Evolutionary conservation across 2,329 filamentous ascomycete genomes (phyloP).

Genomic region (Lizonia empirigonia): DNA sequence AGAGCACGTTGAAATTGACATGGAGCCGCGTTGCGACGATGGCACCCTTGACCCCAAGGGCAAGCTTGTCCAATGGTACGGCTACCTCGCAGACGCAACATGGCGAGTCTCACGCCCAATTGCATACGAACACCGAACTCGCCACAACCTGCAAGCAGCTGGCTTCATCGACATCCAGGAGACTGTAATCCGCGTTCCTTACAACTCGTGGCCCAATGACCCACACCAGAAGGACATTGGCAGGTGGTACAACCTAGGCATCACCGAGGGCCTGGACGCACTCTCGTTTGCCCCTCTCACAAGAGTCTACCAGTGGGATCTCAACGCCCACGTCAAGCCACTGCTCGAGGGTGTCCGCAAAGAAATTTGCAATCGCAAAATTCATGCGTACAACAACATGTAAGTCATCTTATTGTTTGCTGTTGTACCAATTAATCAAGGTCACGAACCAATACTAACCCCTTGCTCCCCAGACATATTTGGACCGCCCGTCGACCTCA

Average conservation of each 20-base stretch:
- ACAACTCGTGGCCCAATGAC: slow-evolving; percentile 74
- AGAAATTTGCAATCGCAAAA: slow-evolving; percentile 71
- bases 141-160: slow-evolving; percentile 65
- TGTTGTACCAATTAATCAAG: slow-evolving; percentile 33
- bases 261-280: slow-evolving; percentile 74
- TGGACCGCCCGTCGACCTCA: slow-evolving; percentile 55
- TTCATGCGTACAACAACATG: slow-evolving; percentile 77
- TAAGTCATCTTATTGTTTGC: slow-evolving; percentile 56
- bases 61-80: slow-evolving; percentile 70
- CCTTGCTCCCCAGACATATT: slow-evolving; percentile 51
- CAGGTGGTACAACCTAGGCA: slow-evolving; percentile 80
- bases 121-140: slow-evolving; percentile 66
- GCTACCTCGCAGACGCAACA: slow-evolving; percentile 71
- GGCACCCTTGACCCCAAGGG: slow-evolving; percentile 64
- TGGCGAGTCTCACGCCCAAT: slow-evolving; percentile 68
- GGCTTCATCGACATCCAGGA: slow-evolving; percentile 84
- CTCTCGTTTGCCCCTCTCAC: slow-evolving; percentile 76
- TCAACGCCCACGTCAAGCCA: slow-evolving; percentile 64
- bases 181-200: slow-evolving; percentile 69
- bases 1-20: slow-evolving; percentile 91
- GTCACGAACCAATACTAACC: slow-evolving; percentile 35
- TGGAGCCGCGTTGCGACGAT: slow-evolving; percentile 74
- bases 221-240: slow-evolving; percentile 70
- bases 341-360: slow-evolving; percentile 67
- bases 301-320: slow-evolving; percentile 65